phyloP scores from a whole-genome alignment of 805 yeast genomes.

The Ogataea parapolymorpha region DNA sequence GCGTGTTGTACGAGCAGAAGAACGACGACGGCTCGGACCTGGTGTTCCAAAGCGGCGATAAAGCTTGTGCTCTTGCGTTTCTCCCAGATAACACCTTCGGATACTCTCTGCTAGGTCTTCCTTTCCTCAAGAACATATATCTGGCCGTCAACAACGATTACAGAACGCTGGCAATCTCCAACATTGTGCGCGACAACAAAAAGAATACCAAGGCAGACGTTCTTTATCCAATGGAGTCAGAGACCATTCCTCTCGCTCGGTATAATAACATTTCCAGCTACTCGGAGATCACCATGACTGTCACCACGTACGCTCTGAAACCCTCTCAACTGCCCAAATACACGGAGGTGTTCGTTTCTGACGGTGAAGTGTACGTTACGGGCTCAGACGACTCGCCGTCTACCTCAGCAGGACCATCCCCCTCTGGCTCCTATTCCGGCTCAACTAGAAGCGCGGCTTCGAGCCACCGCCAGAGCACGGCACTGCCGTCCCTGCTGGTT shows the following conservation, averaged over 20 bases:
- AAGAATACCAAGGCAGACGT: conserved; percentile 2
- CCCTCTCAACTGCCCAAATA: conserved; percentile 10
- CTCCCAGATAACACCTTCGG: conserved; percentile 48
- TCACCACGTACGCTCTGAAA: conserved; percentile 3
- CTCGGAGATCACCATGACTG: conserved; percentile 26
- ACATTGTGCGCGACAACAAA: neutral
- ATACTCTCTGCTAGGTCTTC: conserved; percentile 53
- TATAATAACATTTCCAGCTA: conserved; percentile 24
- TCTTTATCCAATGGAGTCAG: conserved; percentile 24
- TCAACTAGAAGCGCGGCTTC: conserved; percentile 1
- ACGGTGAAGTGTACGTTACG: conserved; percentile 29
- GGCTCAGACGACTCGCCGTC: neutral
- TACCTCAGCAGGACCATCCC: conserved; percentile 2
- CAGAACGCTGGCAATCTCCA: conserved; percentile 50
- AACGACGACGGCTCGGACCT: conserved; percentile 35
- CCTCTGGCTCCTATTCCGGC: conserved; percentile 15
- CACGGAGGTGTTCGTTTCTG: conserved; percentile 24
- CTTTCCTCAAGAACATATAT: conserved; percentile 51
- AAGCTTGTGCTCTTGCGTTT: conserved; percentile 55
- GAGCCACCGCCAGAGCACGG: neutral
- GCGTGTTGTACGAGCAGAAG: conserved; percentile 41
- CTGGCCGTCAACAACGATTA: conserved; percentile 65
- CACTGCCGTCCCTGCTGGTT: neutral
- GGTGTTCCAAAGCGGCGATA: conserved; percentile 49
- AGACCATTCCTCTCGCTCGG: conserved; percentile 32